Evolutionary conservation across 106 monocot genomes (phyloP).

Genomic region (Triglochin maritima): DNA sequence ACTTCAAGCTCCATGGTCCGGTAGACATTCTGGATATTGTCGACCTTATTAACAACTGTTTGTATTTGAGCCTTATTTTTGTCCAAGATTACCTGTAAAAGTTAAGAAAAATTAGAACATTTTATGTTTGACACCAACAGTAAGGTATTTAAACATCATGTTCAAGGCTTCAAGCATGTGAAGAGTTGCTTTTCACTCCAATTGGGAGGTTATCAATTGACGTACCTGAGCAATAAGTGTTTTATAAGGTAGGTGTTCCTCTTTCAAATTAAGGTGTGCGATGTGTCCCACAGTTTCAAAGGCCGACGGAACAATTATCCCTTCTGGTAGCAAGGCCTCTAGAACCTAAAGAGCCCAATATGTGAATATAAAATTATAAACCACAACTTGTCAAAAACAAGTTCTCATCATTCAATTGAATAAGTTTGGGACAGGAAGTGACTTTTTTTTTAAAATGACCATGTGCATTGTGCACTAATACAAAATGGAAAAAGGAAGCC

Average conservation of each 20-base stretch:
- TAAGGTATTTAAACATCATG: background rate
- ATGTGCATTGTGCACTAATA: too few species aligned
- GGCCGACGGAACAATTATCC: slow-evolving; percentile 54
- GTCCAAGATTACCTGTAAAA: slow-evolving; percentile 77
- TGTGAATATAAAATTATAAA: background rate
- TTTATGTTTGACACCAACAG: background rate
- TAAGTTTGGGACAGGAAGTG: too few species aligned
- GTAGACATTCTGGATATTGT: slow-evolving; percentile 82
- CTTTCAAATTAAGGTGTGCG: slow-evolving; percentile 83
- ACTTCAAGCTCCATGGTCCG: slow-evolving; percentile 96
- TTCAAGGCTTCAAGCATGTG: too few species aligned
- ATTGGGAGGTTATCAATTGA: background rate
- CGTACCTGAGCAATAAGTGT: slow-evolving; percentile 86
- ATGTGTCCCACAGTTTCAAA: slow-evolving; percentile 97
- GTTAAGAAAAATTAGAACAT: background rate
- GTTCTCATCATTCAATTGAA: background rate
- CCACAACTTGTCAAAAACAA: background rate
- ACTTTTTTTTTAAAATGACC: too few species aligned
- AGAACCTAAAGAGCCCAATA: slow-evolving; percentile 33
- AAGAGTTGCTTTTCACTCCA: background rate
- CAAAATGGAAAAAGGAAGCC: too few species aligned
- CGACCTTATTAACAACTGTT: slow-evolving; percentile 94
- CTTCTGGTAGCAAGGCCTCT: slow-evolving; percentile 64
- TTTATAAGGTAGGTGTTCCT: slow-evolving; percentile 81
- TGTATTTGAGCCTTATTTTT: slow-evolving; percentile 89